phyloP scores from a whole-genome alignment of 1,284 basidiomycete genomes.

The Pseudozyma sp. region DNA sequence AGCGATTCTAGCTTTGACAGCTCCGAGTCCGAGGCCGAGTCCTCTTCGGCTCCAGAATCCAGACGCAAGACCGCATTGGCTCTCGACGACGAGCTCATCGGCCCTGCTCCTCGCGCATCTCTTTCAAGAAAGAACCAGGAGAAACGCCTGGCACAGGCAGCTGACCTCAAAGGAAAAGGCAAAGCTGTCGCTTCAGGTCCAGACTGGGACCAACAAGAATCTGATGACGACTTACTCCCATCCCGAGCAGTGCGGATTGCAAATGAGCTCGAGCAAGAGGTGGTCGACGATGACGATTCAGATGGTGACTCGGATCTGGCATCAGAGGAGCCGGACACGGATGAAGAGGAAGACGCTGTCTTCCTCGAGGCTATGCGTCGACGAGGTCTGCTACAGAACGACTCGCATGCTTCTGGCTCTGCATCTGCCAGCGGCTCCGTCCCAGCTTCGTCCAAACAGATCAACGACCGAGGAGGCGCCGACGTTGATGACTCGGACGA shows the following conservation, averaged over 20 bases:
- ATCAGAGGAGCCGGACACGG: conserved; percentile 54
- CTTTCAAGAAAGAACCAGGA: conserved; percentile 40
- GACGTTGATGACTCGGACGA: conserved; percentile 2
- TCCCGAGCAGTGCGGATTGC: neutral
- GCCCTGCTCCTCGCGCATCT: conserved; percentile 40
- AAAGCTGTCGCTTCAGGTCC: conserved; percentile 25
- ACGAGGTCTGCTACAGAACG: conserved; percentile 41
- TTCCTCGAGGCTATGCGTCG: conserved; percentile 63
- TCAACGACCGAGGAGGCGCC: neutral
- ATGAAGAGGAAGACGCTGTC: conserved; percentile 59
- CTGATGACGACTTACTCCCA: conserved; percentile 19
- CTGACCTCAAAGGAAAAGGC: conserved; percentile 27
- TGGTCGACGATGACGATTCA: conserved; percentile 6
- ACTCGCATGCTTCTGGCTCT: conserved; percentile 8
- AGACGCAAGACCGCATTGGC: neutral
- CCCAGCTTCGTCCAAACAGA: conserved; percentile 5
- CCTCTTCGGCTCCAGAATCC: neutral
- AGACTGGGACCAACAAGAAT: conserved; percentile 35
- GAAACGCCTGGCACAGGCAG: conserved; percentile 10
- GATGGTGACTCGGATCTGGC: conserved; percentile 26
- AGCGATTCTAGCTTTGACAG: conserved; percentile 61
- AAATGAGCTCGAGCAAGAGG: conserved; percentile 7
- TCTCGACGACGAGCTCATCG: conserved; percentile 16
- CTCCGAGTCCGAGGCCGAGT: conserved; percentile 50
- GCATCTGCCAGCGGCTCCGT: conserved; percentile 8